Evolutionary conservation across 176 grass and related monocot genomes (phyloP).

Genomic region (Neostapfia colusana): DNA sequence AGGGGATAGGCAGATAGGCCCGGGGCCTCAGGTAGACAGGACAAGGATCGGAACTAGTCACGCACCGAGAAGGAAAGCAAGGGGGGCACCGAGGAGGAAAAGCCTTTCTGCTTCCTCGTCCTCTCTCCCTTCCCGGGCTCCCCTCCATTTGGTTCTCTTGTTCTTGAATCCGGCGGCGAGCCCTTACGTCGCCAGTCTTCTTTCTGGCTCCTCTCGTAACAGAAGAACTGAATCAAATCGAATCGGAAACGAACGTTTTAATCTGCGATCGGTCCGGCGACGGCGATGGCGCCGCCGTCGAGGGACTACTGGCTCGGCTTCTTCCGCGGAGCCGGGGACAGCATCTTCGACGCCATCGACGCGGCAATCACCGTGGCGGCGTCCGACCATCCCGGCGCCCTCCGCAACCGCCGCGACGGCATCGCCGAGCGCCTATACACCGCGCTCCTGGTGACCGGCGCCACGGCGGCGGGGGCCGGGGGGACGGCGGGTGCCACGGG

Average conservation of each 20-base stretch:
- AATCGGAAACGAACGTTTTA: constrained; percentile 40
- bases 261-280: neutral
- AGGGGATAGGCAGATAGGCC: neutral
- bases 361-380: constrained; percentile 61
- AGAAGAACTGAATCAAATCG: constrained; percentile 38
- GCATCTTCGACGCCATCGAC: constrained; percentile 66
- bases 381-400: constrained; percentile 52
- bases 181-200: constrained; percentile 32
- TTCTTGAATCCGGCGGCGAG: constrained; percentile 17
- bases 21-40: too few species aligned
- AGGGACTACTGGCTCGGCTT: constrained; percentile 65
- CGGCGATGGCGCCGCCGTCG: constrained; percentile 38
- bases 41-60: too few species aligned
- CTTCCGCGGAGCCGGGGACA: constrained; percentile 53
- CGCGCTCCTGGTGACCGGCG: constrained; percentile 32
- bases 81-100: neutral
- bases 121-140: neutral
- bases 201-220: neutral
- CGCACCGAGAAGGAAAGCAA: neutral
- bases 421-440: constrained; percentile 64
- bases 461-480: neutral
- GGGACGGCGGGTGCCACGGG: neutral
- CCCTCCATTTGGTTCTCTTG: neutral
- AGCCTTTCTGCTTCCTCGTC: neutral
- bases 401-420: constrained; percentile 56